These are phyloP conservation scores for Diaporthe caulivora DNA, from an alignment of 2,329 filamentous ascomycete species.

Conservation along the genomic window DNA sequence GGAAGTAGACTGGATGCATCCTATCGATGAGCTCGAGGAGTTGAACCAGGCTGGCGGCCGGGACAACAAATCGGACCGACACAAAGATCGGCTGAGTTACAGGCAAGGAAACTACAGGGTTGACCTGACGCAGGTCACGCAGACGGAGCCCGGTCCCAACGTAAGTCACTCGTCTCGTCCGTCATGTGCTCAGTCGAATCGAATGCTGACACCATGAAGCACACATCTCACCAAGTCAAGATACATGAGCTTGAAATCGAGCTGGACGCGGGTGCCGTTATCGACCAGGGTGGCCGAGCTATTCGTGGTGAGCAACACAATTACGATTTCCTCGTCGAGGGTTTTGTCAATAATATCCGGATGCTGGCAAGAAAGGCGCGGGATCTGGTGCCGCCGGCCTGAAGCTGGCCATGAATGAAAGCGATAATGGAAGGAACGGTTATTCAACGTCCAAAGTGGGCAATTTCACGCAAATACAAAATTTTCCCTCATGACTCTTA, in stretches of 20 bases:
- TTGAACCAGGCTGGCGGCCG: slow-evolving; percentile 47
- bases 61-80: slow-evolving; percentile 70
- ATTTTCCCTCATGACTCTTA: background rate
- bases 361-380: slow-evolving; percentile 64
- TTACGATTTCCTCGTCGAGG: slow-evolving; percentile 77
- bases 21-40: slow-evolving; percentile 68
- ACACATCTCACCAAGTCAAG: slow-evolving; percentile 57
- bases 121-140: slow-evolving; percentile 91
- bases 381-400: slow-evolving; percentile 24
- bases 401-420: background rate
- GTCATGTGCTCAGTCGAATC: background rate
- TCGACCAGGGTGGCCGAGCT: slow-evolving; percentile 74
- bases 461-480: slow-evolving; percentile 6
- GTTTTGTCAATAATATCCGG: slow-evolving; percentile 80
- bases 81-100: slow-evolving; percentile 94
- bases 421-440: background rate
- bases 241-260: slow-evolving; percentile 88
- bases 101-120: slow-evolving; percentile 88
- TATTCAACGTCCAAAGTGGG: background rate
- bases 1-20: slow-evolving; percentile 87
- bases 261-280: slow-evolving; percentile 71
- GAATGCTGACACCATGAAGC: slow-evolving; percentile 10
- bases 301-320: slow-evolving; percentile 65
- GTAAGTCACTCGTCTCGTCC: slow-evolving; percentile 48
- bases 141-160: slow-evolving; percentile 49